phyloP scores from a whole-genome alignment of 2,329 filamentous ascomycete species.

The Botrytis medusae region DNA sequence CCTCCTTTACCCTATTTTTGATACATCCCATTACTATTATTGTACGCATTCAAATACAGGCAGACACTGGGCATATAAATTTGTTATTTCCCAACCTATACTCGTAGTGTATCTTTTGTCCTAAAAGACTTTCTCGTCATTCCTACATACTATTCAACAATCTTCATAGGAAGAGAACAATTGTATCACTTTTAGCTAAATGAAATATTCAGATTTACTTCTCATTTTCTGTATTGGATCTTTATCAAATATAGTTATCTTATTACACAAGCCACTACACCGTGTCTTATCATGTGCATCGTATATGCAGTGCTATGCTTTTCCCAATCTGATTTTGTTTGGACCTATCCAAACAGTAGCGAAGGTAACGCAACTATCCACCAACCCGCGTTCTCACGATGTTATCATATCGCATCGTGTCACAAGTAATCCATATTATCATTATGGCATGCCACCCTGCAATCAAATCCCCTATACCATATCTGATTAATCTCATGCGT shows the following conservation, averaged over 20 bases:
- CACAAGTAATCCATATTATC: too few species aligned
- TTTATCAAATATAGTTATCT: background rate
- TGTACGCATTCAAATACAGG: background rate
- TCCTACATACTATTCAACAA: background rate
- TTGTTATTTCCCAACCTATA: background rate
- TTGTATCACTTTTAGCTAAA: background rate
- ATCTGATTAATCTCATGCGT: background rate
- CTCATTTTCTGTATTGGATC: background rate
- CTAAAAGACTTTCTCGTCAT: background rate
- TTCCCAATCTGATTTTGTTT: background rate
- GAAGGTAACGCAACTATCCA: background rate
- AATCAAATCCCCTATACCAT: background rate
- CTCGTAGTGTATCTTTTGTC: background rate
- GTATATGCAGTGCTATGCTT: background rate
- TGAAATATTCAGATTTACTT: background rate
- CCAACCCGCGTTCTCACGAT: background rate
- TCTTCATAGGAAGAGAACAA: background rate
- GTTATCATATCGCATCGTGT: too few species aligned
- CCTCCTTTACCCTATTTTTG: too few species aligned
- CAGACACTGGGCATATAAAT: background rate
- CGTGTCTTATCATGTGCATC: background rate
- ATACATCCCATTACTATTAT: too few species aligned
- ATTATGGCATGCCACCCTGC: background rate
- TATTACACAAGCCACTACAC: background rate
- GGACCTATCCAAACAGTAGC: background rate